Conservation (phyloP, 2,329 filamentous ascomycete species). For the Ophiostoma australiae region DNA sequence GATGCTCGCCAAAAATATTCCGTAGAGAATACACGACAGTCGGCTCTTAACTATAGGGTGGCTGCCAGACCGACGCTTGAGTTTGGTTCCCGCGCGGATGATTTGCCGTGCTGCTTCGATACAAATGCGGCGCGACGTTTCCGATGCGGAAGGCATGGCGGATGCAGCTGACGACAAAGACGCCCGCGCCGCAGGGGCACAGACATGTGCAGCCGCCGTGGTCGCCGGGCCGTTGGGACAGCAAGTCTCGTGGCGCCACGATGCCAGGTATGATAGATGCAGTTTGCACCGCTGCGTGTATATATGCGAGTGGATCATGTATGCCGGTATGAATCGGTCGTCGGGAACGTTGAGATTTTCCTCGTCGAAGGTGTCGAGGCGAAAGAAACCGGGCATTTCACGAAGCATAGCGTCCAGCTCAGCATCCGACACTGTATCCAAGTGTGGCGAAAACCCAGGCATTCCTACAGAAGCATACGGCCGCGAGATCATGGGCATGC, state of each 20-base stretch:
- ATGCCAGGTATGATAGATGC: constrained; percentile 37
- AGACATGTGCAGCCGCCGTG: not conserved
- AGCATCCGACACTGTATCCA: constrained; percentile 24
- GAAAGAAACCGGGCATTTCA: constrained; percentile 37
- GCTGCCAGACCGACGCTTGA: not conserved
- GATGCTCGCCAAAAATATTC: constrained; percentile 20
- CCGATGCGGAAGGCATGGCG: not conserved
- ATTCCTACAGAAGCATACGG: constrained; percentile 5
- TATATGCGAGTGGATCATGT: constrained; percentile 37
- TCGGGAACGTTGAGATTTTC: constrained; percentile 31
- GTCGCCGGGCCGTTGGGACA: not conserved
- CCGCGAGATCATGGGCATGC: constrained; percentile 18
- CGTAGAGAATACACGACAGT: constrained; percentile 20
- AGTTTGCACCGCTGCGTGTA: constrained; percentile 38
- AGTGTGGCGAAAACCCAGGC: constrained; percentile 22
- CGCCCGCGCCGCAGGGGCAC: not conserved
- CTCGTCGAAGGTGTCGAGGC: constrained; percentile 32
- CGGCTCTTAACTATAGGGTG: constrained; percentile 19
- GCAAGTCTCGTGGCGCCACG: constrained; percentile 14
- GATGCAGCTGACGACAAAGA: not conserved
- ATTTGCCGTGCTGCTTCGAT: constrained; percentile 21
- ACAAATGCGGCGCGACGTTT: constrained; percentile 13
- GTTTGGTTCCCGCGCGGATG: constrained; percentile 16
- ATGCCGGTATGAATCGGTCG: constrained; percentile 36
- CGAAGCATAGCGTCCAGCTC: constrained; percentile 33